A percentile compares a stretch with the other conserved stretches of the same genome.
These are phyloP conservation scores for Diplodia corticola DNA, from an alignment of 2,329 filamentous ascomycete species.

Conservation along the genomic window DNA sequence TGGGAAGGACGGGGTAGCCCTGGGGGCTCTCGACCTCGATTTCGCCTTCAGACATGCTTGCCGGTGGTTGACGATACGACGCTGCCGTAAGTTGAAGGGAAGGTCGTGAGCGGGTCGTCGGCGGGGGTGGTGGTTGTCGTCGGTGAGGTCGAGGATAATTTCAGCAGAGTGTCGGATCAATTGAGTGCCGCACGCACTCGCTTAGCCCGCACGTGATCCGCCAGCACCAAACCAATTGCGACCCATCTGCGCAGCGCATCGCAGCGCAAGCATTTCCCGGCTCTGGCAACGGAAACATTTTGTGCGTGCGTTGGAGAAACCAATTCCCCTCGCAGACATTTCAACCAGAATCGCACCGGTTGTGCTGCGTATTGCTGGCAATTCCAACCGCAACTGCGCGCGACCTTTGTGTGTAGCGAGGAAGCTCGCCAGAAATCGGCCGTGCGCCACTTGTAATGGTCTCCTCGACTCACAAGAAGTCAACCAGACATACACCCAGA, in stretches of 20 bases:
- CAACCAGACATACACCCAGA: neutral
- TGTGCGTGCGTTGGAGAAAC: neutral
- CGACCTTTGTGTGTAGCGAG: neutral
- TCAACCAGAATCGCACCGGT: neutral
- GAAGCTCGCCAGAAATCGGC: neutral
- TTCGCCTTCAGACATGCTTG: slow-evolving; percentile 94
- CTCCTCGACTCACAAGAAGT: neutral
- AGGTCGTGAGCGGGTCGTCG: slow-evolving; percentile 22
- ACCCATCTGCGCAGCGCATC: neutral
- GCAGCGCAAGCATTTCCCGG: neutral
- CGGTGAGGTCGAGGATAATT: slow-evolving; percentile 26
- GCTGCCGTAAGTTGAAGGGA: slow-evolving; percentile 12
- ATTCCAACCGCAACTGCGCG: neutral
- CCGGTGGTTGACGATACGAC: slow-evolving; percentile 23
- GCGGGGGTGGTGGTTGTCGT: slow-evolving; percentile 21
- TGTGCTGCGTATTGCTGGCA: neutral
- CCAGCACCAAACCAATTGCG: neutral
- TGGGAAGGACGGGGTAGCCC: slow-evolving; percentile 81
- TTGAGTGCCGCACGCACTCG: slow-evolving; percentile 22
- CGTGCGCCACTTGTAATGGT: neutral
- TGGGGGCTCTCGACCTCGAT: slow-evolving; percentile 82
- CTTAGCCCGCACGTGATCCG: slow-evolving; percentile 20
- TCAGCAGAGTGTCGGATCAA: slow-evolving; percentile 21
- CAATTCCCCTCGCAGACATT: neutral
- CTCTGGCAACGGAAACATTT: neutral